These are phyloP conservation scores for Daldinia vernicosa DNA, from an alignment of 495 filamentous ascomycete species.

Conservation along the genomic window DNA sequence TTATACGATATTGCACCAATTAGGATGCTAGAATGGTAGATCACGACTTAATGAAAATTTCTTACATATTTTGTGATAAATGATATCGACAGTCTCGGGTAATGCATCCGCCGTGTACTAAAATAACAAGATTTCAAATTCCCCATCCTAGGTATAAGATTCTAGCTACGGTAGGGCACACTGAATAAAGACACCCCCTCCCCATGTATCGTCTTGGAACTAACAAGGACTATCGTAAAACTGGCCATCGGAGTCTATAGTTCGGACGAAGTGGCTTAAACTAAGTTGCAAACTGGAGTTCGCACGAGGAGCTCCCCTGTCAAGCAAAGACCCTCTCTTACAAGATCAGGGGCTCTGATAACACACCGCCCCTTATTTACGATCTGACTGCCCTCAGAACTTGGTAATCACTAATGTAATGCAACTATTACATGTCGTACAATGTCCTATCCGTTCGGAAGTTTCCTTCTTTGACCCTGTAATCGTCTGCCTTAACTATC, in stretches of 20 bases:
- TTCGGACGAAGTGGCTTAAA: neutral
- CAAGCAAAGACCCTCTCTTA: neutral
- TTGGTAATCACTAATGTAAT: neutral
- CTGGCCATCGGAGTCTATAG: neutral
- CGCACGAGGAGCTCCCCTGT: neutral
- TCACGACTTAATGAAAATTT: neutral
- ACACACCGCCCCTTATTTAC: neutral
- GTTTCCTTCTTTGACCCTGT: neutral
- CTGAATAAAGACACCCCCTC: neutral
- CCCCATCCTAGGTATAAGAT: neutral
- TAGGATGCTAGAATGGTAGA: neutral
- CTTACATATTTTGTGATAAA: neutral
- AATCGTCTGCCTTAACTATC: neutral
- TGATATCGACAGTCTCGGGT: neutral
- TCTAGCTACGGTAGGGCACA: neutral
- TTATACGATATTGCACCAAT: neutral
- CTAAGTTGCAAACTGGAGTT: no score
- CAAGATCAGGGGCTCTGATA: neutral
- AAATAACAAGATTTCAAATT: neutral
- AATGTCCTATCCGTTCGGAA: neutral
- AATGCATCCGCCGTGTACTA: neutral
- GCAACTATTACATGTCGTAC: neutral
- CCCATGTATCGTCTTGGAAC: neutral
- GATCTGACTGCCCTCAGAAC: neutral
- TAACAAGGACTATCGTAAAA: neutral